phyloP scores from a whole-genome alignment of 73 alveolate genomes.

The Blepharisma stoltei region DNA sequence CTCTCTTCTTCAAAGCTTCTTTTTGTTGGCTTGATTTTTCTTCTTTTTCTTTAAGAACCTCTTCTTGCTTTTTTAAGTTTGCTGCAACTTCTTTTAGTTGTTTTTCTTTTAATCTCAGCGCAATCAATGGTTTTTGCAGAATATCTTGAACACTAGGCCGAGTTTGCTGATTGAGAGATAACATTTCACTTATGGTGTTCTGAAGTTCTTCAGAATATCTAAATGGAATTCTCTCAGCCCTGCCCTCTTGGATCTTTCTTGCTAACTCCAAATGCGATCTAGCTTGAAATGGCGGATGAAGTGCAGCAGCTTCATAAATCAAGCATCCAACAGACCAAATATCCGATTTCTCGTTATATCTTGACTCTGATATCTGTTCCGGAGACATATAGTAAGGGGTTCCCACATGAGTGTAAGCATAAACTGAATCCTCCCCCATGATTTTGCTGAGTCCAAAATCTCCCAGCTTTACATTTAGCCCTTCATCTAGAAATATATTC shows the following conservation, averaged over 20 bases:
- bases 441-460: slow-evolving; percentile 92
- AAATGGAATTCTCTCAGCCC: slow-evolving; percentile 65
- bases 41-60: slow-evolving; percentile 69
- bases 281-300: slow-evolving; percentile 90
- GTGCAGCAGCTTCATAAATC: slow-evolving; percentile 83
- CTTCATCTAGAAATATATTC: slow-evolving; percentile 79
- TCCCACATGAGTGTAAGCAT: slow-evolving; percentile 95
- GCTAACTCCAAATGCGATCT: slow-evolving; percentile 83
- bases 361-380: slow-evolving; percentile 88
- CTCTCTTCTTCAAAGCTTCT: slow-evolving; percentile 38
- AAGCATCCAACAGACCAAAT: slow-evolving; percentile 95
- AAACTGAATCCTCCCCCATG: slow-evolving; percentile 76
- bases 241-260: slow-evolving; percentile 77
- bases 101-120: slow-evolving; percentile 69
- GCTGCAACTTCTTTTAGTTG: slow-evolving; percentile 66
- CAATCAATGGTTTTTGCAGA: slow-evolving; percentile 66
- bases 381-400: slow-evolving; percentile 98
- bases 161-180: slow-evolving; percentile 58
- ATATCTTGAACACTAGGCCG: slow-evolving; percentile 83
- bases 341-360: slow-evolving; percentile 94
- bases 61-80: slow-evolving; percentile 53
- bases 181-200: slow-evolving; percentile 81
- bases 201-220: slow-evolving; percentile 81
- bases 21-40: slow-evolving; percentile 67
- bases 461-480: slow-evolving; percentile 81